A percentile compares a stretch with the other conserved stretches of the same genome.
Conservation (phyloP, 2,329 filamentous ascomycete genomes). For the Aspergillus pseudotamarii region DNA sequence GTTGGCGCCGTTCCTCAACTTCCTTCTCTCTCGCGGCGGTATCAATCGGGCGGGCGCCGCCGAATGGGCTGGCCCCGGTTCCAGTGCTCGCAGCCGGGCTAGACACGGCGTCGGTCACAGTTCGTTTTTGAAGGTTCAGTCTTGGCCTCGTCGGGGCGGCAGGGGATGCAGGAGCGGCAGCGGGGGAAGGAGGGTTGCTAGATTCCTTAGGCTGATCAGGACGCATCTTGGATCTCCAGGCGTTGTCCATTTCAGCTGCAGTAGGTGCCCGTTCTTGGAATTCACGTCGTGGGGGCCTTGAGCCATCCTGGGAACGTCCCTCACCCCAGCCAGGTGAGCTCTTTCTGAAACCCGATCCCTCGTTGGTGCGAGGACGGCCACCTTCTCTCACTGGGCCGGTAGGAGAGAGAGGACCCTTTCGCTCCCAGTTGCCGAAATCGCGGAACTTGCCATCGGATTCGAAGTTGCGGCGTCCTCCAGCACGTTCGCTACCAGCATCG, state of each 20-base stretch:
- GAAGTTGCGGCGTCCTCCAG: constrained; percentile 66
- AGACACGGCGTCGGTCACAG: constrained; percentile 73
- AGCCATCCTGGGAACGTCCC: constrained; percentile 71
- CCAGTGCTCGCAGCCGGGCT: constrained; percentile 55
- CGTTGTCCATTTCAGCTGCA: constrained; percentile 87
- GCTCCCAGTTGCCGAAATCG: constrained; percentile 90
- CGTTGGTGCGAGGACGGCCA: constrained; percentile 61
- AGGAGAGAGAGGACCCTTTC: constrained; percentile 86
- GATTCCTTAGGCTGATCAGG: constrained; percentile 78
- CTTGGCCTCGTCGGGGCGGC: constrained; percentile 69
- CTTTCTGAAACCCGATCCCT: constrained; percentile 64
- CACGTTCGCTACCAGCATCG: constrained; percentile 65
- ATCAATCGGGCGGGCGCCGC: constrained; percentile 90
- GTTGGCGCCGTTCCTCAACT: constrained; percentile 83
- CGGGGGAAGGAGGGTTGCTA: constrained; percentile 75
- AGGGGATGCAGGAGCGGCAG: constrained; percentile 62
- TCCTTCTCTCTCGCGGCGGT: constrained; percentile 86
- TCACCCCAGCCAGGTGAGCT: constrained; percentile 76
- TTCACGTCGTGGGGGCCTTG: constrained; percentile 76
- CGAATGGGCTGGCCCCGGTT: constrained; percentile 89
- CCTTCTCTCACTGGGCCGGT: constrained; percentile 58
- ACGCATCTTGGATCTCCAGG: constrained; percentile 90
- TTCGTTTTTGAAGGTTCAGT: constrained; percentile 87
- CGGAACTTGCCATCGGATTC: constrained; percentile 74
- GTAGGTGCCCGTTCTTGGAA: constrained; percentile 75